These are phyloP conservation scores for Ceratobasidium sp. DNA, from an alignment of 1,284 basidiomycete species.

Conservation along the genomic window DNA sequence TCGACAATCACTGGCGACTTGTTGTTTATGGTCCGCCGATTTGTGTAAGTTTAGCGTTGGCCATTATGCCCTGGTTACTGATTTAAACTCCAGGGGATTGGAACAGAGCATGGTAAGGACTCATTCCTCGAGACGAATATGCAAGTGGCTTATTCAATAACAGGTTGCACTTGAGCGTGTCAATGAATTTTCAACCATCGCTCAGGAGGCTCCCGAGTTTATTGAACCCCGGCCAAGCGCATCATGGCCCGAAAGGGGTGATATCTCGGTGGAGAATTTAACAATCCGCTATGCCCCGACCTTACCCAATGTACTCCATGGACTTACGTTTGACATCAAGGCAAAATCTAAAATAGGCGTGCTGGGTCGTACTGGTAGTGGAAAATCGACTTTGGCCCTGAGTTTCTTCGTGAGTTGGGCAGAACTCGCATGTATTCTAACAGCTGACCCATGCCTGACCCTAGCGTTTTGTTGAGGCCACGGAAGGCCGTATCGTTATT, in stretches of 20 bases:
- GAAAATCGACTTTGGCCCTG: slow-evolving; percentile 54
- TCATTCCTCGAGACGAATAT: not conserved
- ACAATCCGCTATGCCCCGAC: slow-evolving; percentile 82
- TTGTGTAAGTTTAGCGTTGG: slow-evolving; percentile 38
- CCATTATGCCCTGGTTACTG: not conserved
- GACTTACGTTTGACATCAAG: slow-evolving; percentile 75
- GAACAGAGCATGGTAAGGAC: slow-evolving; percentile 87
- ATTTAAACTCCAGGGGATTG: slow-evolving; percentile 55
- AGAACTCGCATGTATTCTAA: not conserved
- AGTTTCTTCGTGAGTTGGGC: slow-evolving; percentile 47
- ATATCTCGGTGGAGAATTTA: slow-evolving; percentile 79
- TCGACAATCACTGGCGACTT: slow-evolving; percentile 76
- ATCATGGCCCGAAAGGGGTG: slow-evolving; percentile 80
- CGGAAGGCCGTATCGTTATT: slow-evolving; percentile 79
- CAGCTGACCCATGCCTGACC: slow-evolving; percentile 59
- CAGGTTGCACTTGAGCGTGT: slow-evolving; percentile 90
- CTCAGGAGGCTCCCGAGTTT: slow-evolving; percentile 78
- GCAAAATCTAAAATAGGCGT: slow-evolving; percentile 75
- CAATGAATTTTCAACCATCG: slow-evolving; percentile 86
- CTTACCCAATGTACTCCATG: slow-evolving; percentile 85
- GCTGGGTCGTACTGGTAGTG: slow-evolving; percentile 82
- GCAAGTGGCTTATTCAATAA: not conserved
- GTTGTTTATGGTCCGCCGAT: slow-evolving; percentile 53
- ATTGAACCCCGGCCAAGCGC: slow-evolving; percentile 83
- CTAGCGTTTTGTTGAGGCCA: slow-evolving; percentile 94